Evolutionary conservation across 257 asterid species (phyloP).

Genomic region (Lavandula angustifolia): DNA sequence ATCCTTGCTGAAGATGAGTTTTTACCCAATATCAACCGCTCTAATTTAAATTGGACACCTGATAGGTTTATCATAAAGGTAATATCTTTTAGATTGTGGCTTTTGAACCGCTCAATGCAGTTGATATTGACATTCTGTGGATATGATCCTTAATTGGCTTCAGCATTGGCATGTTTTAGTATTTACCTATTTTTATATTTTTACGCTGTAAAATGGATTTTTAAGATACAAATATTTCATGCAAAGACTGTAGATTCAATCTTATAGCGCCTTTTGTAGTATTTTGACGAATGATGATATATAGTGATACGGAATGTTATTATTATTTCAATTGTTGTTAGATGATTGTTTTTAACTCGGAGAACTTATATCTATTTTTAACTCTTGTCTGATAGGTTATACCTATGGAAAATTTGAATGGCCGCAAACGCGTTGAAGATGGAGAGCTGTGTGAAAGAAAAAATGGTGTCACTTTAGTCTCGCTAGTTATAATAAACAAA

Average conservation of each 20-base stretch:
- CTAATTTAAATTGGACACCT: constrained; percentile 60
- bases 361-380: constrained; percentile 30
- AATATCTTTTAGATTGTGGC: constrained; percentile 19
- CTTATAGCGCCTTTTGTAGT: background rate
- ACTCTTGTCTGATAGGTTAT: constrained; percentile 58
- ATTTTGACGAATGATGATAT: background rate
- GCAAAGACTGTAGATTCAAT: background rate
- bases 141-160: constrained; percentile 1
- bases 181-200: background rate
- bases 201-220: background rate
- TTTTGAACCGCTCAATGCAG: constrained; percentile 16
- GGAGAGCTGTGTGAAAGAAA: constrained; percentile 98
- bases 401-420: constrained; percentile 90
- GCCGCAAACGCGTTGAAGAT: constrained; percentile 89
- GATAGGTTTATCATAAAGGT: constrained; percentile 90
- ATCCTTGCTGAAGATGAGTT: constrained; percentile 95
- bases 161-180: constrained; percentile 11
- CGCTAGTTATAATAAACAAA: constrained; percentile 18
- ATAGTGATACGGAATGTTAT: constrained; percentile 1
- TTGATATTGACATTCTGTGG: background rate
- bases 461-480: constrained; percentile 57
- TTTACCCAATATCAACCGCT: constrained; percentile 68
- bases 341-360: background rate
- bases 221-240: background rate
- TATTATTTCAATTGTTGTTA: background rate